A percentile compares a stretch with the other conserved stretches of the same genome.
These are phyloP conservation scores for Hypoxylon sp. DNA, from an alignment of 2,329 filamentous ascomycete species.

Conservation along the genomic window DNA sequence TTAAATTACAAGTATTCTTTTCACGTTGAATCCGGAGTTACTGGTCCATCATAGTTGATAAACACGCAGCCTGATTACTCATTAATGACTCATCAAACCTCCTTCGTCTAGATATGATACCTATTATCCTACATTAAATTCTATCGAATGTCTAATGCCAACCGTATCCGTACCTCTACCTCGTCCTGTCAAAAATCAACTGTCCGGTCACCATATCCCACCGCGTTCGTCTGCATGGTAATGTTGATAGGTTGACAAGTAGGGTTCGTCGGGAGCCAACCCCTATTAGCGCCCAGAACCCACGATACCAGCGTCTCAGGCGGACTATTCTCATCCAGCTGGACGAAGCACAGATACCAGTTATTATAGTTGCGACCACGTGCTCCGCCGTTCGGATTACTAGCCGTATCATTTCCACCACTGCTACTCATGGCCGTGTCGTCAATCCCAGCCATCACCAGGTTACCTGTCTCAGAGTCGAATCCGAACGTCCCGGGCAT, in stretches of 20 bases:
- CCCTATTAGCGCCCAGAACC: constrained; percentile 33
- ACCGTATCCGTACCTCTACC: not conserved
- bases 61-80: not conserved
- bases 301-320: constrained; percentile 24
- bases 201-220: constrained; percentile 19
- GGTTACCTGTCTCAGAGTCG: constrained; percentile 12
- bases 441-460: constrained; percentile 31
- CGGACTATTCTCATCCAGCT: constrained; percentile 1
- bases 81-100: not conserved
- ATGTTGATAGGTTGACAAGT: constrained; percentile 30
- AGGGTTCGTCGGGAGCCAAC: constrained; percentile 33
- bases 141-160: not conserved
- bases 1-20: not conserved
- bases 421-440: constrained; percentile 10
- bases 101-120: not conserved
- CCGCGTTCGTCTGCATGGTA: constrained; percentile 23
- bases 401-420: not conserved
- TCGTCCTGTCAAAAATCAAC: not conserved
- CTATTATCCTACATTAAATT: not conserved
- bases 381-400: not conserved
- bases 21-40: not conserved
- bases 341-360: constrained; percentile 29
- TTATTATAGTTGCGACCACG: constrained; percentile 29
- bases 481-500: constrained; percentile 23
- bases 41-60: not conserved